These are phyloP conservation scores for Chytriomyces sp. DNA, from an alignment of 192 early-diverging fungal genomes.

Conservation along the genomic window DNA sequence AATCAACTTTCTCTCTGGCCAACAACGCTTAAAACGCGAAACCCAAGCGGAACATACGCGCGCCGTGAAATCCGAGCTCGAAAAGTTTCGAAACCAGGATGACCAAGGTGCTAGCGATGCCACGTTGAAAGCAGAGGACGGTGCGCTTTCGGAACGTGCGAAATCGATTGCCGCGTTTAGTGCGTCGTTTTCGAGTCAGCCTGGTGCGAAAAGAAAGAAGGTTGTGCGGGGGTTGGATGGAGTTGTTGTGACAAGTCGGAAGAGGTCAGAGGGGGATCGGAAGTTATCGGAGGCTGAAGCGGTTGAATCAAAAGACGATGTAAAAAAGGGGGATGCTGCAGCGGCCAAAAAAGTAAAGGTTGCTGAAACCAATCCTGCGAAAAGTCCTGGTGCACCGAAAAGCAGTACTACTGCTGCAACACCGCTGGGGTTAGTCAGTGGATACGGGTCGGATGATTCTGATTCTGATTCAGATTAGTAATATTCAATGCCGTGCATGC, in stretches of 20 bases:
- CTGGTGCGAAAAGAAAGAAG: neutral
- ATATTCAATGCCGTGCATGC: no score
- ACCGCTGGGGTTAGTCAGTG: neutral
- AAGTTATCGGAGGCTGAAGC: neutral
- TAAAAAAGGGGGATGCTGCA: neutral
- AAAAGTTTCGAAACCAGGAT: neutral
- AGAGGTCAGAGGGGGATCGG: neutral
- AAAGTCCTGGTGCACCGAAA: neutral
- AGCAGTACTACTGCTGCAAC: neutral
- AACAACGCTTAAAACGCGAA: neutral
- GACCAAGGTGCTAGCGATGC: neutral
- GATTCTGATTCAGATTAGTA: no score
- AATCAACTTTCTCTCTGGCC: conserved; percentile 16
- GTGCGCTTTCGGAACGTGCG: neutral
- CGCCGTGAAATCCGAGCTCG: neutral
- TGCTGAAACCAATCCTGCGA: neutral
- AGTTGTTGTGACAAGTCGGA: neutral
- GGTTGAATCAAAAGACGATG: neutral
- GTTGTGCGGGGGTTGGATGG: neutral
- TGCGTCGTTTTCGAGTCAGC: neutral
- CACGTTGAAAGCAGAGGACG: neutral
- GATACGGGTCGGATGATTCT: neutral
- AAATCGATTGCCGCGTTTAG: neutral
- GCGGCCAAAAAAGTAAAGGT: neutral
- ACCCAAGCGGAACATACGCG: neutral